Base-by-base conservation (phyloP, 768 basidiomycete genomes). In the Macrolepiota albuminosa region DNA sequence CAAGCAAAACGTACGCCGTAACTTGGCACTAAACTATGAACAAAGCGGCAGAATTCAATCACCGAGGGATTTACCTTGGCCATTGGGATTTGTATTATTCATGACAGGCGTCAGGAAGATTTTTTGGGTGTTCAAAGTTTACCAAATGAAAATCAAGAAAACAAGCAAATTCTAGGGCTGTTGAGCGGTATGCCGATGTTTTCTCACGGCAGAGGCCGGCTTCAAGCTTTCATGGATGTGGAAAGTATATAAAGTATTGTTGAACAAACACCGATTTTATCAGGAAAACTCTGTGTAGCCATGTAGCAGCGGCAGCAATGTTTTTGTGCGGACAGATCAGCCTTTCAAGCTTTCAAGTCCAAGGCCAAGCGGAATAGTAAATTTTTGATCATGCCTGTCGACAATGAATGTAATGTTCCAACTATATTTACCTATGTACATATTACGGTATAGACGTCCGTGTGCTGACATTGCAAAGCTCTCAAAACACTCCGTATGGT, bases 1-100 rank as follows among this genome's bases (percentile, higher is more conserved):
- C 63, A 33, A 77, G 61, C 39, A 69, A 66, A 56, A 70, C 59
- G 63, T 73, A 75, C 45, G 61, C 53, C 43, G 66, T 54, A 11
- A 67, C 74, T 71, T 56, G 26, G 40, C 37, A 13, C 6, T 33
- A 29, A 10, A 31, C 34, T 47, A 61, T 43, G 6, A 42, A 61
- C 42, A 21, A 46, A 21, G 21, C 13, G 10, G n/a, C 45, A 7
- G 18, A 7, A 39, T 24, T 11, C 8, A n/a, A 13, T 21, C 29
- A 11, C 16, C 4, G 34, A 26, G 2, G 36, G 29, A 18, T 53
- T 52, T 60, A 56, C 66, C 61, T 61, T 64, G 63, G 14, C 46
- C 64, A 56, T 54, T 58, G 7, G 39, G 14, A 29, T 26, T 54
- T 13, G 59, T 54, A 47, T 56, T 21, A 40, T 18, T 39, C 59